Conservation (phyloP, 768 basidiomycete species). For the Rhizopogon vinicolor region DNA sequence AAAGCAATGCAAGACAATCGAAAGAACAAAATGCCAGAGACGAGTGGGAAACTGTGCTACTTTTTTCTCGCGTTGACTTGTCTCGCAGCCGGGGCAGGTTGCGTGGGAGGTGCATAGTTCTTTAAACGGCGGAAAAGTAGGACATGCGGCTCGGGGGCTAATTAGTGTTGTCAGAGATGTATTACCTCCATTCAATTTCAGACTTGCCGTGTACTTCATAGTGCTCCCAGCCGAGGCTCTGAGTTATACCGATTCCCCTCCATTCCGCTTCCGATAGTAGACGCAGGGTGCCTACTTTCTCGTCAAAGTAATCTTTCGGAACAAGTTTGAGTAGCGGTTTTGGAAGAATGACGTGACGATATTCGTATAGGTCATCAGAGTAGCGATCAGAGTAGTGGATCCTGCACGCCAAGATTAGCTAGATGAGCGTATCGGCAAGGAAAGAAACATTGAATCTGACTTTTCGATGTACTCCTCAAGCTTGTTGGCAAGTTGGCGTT, state of each 20-base stretch:
- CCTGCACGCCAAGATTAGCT: slow-evolving; percentile 32
- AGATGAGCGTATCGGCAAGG: slow-evolving; percentile 13
- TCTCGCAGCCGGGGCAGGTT: slow-evolving; percentile 32
- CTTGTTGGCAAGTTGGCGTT: slow-evolving; percentile 40
- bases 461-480: slow-evolving; percentile 79
- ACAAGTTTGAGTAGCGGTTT: slow-evolving; percentile 93
- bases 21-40: slow-evolving; percentile 15
- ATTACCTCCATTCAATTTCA: neutral
- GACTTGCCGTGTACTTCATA: slow-evolving; percentile 90
- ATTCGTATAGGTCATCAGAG: slow-evolving; percentile 89
- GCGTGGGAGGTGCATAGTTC: slow-evolving; percentile 54
- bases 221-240: slow-evolving; percentile 96
- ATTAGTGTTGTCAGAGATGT: slow-evolving; percentile 8
- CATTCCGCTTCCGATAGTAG: slow-evolving; percentile 87
- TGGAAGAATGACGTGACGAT: slow-evolving; percentile 95
- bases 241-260: slow-evolving; percentile 94
- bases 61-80: slow-evolving; percentile 41
- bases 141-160: slow-evolving; percentile 91
- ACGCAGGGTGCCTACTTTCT: slow-evolving; percentile 75
- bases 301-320: slow-evolving; percentile 79
- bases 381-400: slow-evolving; percentile 92
- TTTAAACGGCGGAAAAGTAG: slow-evolving; percentile 85
- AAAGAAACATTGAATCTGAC: slow-evolving; percentile 33
- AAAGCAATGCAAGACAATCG: slow-evolving; percentile 13
- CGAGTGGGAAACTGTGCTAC: slow-evolving; percentile 20